Conservation (phyloP, 208 protist genomes). For the Hexamita inflata region DNA sequence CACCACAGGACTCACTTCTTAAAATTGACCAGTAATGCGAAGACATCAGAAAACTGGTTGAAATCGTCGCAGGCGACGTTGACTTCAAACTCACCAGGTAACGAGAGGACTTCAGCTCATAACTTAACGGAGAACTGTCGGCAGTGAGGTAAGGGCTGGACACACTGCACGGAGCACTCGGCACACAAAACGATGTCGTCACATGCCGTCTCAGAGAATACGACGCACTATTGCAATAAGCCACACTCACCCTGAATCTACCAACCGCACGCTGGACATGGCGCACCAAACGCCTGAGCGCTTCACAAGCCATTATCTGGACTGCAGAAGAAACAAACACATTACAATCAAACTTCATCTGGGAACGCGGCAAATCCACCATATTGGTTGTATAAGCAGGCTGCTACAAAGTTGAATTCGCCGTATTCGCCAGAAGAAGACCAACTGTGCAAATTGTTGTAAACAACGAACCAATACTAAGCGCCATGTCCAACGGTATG, state of each 20-base stretch:
- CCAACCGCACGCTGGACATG: constrained; percentile 9
- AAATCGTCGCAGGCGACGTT: not conserved
- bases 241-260: no score
- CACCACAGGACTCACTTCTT: not conserved
- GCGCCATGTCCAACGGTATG: constrained; percentile 7
- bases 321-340: not conserved
- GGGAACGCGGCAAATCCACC: not conserved
- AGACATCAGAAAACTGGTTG: not conserved
- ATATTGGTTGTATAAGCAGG: not conserved
- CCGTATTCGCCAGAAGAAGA: not conserved
- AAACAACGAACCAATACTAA: not conserved
- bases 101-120: not conserved
- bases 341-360: constrained; percentile 19
- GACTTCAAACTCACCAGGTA: not conserved
- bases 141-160: not conserved
- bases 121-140: not conserved
- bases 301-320: not conserved
- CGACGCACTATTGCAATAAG: no score
- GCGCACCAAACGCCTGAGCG: not conserved
- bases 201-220: not conserved
- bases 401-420: constrained; percentile 20
- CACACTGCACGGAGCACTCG: not conserved
- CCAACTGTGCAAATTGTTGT: constrained; percentile 12
- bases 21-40: not conserved
- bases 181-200: not conserved